Percentiles rank a stretch among this genome's conserved stretches.
Evolutionary conservation across 495 filamentous ascomycete genomes (phyloP).

Genomic region (Daldinia caldariorum): DNA sequence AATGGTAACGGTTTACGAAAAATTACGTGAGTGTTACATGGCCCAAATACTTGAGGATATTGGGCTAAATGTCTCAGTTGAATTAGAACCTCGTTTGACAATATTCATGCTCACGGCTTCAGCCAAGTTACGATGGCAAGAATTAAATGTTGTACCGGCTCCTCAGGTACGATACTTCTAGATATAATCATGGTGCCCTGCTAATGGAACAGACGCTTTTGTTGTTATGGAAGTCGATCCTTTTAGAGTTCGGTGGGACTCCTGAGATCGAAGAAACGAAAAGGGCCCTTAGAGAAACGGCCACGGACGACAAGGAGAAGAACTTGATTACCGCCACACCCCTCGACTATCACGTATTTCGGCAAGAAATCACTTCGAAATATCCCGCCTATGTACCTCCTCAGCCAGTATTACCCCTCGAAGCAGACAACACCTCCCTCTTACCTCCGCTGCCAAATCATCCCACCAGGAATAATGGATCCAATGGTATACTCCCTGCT

Average conservation of each 20-base stretch:
- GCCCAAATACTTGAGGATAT: constrained; percentile 14
- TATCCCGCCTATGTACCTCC: constrained; percentile 97
- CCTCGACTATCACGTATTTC: constrained; percentile 93
- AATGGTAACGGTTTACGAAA: constrained; percentile 50
- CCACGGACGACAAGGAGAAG: constrained; percentile 59
- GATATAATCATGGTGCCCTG: not conserved
- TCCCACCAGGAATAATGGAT: constrained; percentile 60
- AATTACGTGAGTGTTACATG: constrained; percentile 52
- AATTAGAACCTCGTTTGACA: constrained; percentile 73
- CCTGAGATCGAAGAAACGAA: constrained; percentile 78
- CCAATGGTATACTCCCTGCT: constrained; percentile 59
- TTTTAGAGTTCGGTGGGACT: constrained; percentile 84
- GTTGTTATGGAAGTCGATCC: constrained; percentile 88
- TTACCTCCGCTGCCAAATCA: constrained; percentile 85
- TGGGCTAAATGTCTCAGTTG: constrained; percentile 53
- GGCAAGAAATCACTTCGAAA: constrained; percentile 98
- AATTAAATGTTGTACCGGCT: constrained; percentile 60
- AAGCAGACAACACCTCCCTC: constrained; percentile 89
- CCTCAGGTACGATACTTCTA: constrained; percentile 34
- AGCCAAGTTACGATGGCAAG: constrained; percentile 87
- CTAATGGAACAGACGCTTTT: constrained; percentile 63
- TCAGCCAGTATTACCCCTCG: constrained; percentile 80
- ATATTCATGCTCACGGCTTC: constrained; percentile 78
- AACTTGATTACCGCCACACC: constrained; percentile 87
- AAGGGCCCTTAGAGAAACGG: constrained; percentile 63